phyloP scores from a whole-genome alignment of 495 filamentous ascomycete genomes.

The Bacidia gigantensis region DNA sequence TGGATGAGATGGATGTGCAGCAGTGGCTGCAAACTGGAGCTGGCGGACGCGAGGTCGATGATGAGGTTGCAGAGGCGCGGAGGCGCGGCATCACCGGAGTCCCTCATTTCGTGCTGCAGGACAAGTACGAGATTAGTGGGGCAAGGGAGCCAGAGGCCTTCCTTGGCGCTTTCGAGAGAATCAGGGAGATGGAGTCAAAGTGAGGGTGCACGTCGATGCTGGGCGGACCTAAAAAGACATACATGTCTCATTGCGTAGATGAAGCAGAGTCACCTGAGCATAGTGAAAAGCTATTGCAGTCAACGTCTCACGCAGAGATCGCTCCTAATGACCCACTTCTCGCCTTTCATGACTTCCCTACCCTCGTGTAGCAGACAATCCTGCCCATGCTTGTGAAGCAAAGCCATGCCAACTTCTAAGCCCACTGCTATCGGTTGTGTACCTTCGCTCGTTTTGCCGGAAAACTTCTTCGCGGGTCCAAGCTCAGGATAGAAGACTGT shows the following conservation, averaged over 20 bases:
- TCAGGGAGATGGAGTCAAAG: slow-evolving; percentile 28
- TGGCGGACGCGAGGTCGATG: slow-evolving; percentile 57
- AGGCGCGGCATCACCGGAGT: slow-evolving; percentile 50
- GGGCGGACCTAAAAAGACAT: slow-evolving; percentile 15
- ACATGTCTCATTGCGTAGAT: background rate
- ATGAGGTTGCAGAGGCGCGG: slow-evolving; percentile 48
- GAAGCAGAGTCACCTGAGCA: background rate
- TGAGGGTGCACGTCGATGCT: slow-evolving; percentile 2
- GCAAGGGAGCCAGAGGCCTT: slow-evolving; percentile 49
- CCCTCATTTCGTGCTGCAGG: slow-evolving; percentile 60
- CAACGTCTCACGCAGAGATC: slow-evolving; percentile 59
- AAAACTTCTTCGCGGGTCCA: slow-evolving; percentile 33
- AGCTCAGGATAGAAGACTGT: slow-evolving; percentile 78
- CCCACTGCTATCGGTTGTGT: slow-evolving; percentile 51
- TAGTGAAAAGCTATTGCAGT: no score
- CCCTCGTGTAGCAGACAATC: slow-evolving; percentile 88
- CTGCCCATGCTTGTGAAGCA: slow-evolving; percentile 81
- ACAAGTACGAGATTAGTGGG: slow-evolving; percentile 45
- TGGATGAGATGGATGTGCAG: slow-evolving; percentile 45
- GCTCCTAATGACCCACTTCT: slow-evolving; percentile 87
- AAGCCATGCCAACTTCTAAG: slow-evolving; percentile 65
- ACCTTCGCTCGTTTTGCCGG: slow-evolving; percentile 27
- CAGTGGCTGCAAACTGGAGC: slow-evolving; percentile 47
- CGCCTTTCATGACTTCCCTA: slow-evolving; percentile 58
- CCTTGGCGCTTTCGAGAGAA: slow-evolving; percentile 38